Conservation (phyloP, 441 rosid genomes). For the Pelargonium myrrhifolium region DNA sequence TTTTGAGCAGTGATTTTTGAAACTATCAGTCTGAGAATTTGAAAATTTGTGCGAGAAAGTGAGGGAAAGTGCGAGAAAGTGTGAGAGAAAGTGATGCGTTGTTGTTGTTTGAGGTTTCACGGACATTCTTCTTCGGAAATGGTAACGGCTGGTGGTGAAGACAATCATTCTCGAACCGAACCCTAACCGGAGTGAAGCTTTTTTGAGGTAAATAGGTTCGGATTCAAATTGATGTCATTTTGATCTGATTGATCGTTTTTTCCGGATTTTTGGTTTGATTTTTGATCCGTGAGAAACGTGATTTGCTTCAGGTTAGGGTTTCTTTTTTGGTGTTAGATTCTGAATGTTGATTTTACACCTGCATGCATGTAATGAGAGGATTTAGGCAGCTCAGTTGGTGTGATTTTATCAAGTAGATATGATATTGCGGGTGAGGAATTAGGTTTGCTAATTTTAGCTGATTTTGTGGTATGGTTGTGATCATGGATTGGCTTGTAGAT, state of each 20-base stretch:
- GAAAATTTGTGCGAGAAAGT: neutral
- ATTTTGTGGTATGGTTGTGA: neutral
- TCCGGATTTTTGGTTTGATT: neutral
- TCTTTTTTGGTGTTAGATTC: neutral
- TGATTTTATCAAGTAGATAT: neutral
- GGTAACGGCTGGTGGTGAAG: neutral
- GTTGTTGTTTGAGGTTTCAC: neutral
- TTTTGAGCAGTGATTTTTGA: conserved; percentile 4
- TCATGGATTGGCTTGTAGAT: neutral
- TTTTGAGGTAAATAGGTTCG: neutral
- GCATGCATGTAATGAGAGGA: neutral
- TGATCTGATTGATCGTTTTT: neutral
- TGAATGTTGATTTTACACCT: neutral
- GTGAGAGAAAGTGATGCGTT: neutral
- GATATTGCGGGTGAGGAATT: neutral
- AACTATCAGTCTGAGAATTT: conserved; percentile 2
- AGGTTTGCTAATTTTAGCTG: neutral
- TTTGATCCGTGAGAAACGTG: neutral
- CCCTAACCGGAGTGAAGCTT: neutral
- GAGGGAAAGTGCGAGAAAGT: neutral
- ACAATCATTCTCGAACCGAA: neutral
- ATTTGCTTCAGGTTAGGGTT: neutral
- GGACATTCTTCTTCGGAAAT: neutral
- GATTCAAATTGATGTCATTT: neutral
- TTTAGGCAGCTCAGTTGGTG: neutral